Evolutionary conservation across 495 filamentous ascomycete species (phyloP), one percentile per base, ranked within the genome.

Genomic region (Aspergillus leporis): DNA sequence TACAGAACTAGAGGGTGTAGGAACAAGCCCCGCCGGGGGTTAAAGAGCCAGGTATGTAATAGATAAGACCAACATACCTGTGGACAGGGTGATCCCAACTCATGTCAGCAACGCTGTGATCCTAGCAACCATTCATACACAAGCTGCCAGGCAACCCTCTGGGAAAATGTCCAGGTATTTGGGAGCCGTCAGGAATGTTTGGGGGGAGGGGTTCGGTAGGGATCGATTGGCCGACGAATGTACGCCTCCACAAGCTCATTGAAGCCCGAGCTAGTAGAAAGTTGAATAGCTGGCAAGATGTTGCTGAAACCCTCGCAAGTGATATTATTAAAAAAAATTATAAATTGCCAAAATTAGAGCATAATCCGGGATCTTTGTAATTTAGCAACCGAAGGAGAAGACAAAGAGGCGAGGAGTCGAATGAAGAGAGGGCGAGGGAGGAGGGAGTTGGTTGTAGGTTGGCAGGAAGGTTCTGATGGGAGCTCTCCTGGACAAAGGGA

Each of bases 51-150:
- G 50, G 51, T 36, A 36, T 14, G 53, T 32, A 50, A 30, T 55
- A 40, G 53, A 47, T 25, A 47, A 49, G 58, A 61, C 61, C 57
- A 55, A 67, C 81, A 79, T 84, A 89, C 88, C 88, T 90, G 76
- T 87, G 85, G 70, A 81, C 81, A 70, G 78, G 81, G 72, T 86
- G 81, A 80, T 90, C 87, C 81, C 84, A 89, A 84, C 85, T 91
- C 88, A 91, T 91, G 71, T 75, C 75, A 74, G 75, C 74, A 76
- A 74, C 67, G 64, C 58, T 64, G 61, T 65, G 59, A 63, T 67
- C 72, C 72, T 65, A 69, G 74, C 73, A 75, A 78, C 70, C 73
- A 76, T 77, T 65, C 65, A 74, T 3, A 71, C 59, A 66, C 60
- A 60, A 74, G 63, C 68, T 68, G 72, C 69, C 71, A 72, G 72